These are phyloP conservation scores for Mycosphaerella sp. DNA, from an alignment of 2,329 filamentous ascomycete species.

Conservation along the genomic window DNA sequence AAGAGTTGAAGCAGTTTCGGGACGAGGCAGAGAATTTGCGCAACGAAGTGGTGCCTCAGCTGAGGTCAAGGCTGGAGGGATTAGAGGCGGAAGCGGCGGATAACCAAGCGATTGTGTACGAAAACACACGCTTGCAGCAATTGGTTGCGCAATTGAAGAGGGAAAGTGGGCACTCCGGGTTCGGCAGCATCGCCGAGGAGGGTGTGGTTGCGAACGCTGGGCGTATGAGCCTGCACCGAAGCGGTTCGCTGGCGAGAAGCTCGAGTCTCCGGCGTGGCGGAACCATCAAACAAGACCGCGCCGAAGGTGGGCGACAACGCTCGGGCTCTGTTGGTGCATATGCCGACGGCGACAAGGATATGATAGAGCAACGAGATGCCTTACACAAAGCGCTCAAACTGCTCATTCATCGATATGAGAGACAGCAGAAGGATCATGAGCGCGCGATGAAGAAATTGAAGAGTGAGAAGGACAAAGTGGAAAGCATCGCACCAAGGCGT, in stretches of 20 bases:
- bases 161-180: conserved; percentile 40
- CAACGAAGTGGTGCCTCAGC: conserved; percentile 76
- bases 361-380: conserved; percentile 88
- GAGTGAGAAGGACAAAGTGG: conserved; percentile 66
- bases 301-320: conserved; percentile 34
- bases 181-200: conserved; percentile 58
- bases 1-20: conserved; percentile 71
- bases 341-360: conserved; percentile 62
- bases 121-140: conserved; percentile 78
- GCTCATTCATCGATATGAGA: conserved; percentile 76
- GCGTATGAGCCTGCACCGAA: conserved; percentile 40
- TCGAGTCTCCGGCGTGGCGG: conserved; percentile 32
- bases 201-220: conserved; percentile 32
- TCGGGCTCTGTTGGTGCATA: conserved; percentile 38
- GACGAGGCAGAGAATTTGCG: conserved; percentile 89
- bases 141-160: conserved; percentile 64
- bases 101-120: conserved; percentile 67
- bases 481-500: conserved; percentile 61
- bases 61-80: conserved; percentile 69
- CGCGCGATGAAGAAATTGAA: conserved; percentile 75
- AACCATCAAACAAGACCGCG: conserved; percentile 35
- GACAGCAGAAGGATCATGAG: conserved; percentile 74
- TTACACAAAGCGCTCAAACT: conserved; percentile 81
- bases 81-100: conserved; percentile 69
- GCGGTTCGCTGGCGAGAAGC: conserved; percentile 54